phyloP scores from a whole-genome alignment of 441 rosid species.

The Eutrema salsugineum region DNA sequence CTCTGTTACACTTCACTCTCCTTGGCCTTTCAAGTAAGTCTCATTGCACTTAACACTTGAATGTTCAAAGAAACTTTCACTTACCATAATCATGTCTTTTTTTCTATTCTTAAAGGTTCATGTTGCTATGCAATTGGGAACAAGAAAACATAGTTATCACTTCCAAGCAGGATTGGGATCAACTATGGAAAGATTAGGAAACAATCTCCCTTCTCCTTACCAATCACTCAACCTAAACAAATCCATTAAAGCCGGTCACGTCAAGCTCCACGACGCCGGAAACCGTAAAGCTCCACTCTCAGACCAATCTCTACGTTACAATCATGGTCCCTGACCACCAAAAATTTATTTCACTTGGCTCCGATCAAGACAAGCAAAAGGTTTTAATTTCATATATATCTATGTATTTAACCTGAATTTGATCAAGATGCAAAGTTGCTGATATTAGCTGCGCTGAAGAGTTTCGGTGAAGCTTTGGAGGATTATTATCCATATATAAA shows the following conservation, averaged over 20 bases:
- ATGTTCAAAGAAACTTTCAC: not conserved
- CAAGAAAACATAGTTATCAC: slow-evolving; percentile 1
- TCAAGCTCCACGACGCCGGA: slow-evolving; percentile 67
- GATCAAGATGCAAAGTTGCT: too few relatives aligned
- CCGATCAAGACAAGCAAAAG: too few relatives aligned
- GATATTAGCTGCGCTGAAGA: too few relatives aligned
- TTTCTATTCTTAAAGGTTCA: slow-evolving; percentile 38
- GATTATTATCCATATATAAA: too few relatives aligned
- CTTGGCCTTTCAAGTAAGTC: slow-evolving; percentile 14
- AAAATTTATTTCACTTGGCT: slow-evolving; percentile 43
- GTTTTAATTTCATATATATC: too few relatives aligned
- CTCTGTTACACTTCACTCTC: slow-evolving; percentile 2
- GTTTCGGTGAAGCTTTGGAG: too few relatives aligned
- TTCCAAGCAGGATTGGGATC: slow-evolving; percentile 47
- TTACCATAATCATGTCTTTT: not conserved
- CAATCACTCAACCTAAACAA: slow-evolving; percentile 45
- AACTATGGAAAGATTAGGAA: slow-evolving; percentile 66
- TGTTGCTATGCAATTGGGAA: slow-evolving; percentile 2
- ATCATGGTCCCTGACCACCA: slow-evolving; percentile 63
- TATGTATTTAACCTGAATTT: too few relatives aligned
- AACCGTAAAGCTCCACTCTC: slow-evolving; percentile 44
- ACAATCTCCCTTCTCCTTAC: slow-evolving; percentile 58
- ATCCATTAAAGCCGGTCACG: slow-evolving; percentile 43
- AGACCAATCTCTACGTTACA: slow-evolving; percentile 49
- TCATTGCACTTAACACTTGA: not conserved